Evolutionary conservation across 768 basidiomycete species (phyloP).

Genomic region (Mrakia frigida): DNA sequence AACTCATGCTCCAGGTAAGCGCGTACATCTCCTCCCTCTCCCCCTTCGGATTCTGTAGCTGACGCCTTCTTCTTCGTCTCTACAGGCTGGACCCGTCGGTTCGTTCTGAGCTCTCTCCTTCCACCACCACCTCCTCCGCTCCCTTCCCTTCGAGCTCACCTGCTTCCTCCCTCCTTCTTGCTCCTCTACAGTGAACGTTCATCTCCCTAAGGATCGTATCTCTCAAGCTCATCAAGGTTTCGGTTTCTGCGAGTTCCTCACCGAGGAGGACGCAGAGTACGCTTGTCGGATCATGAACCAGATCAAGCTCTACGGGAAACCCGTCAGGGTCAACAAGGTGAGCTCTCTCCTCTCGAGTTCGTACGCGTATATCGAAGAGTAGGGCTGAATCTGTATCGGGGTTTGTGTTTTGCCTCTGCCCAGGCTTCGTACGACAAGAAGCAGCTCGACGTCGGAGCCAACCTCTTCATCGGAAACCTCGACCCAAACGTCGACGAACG

Average conservation of each 20-base stretch:
- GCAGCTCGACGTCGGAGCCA: slow-evolving; percentile 94
- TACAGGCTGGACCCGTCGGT: slow-evolving; percentile 97
- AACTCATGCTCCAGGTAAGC: slow-evolving; percentile 67
- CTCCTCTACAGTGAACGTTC: slow-evolving; percentile 72
- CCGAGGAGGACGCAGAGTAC: slow-evolving; percentile 98
- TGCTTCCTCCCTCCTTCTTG: not conserved
- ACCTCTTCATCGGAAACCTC: slow-evolving; percentile 90
- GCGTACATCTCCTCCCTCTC: not conserved
- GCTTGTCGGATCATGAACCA: slow-evolving; percentile 99
- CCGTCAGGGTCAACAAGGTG: slow-evolving; percentile 97
- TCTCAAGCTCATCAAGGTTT: slow-evolving; percentile 99
- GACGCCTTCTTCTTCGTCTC: not conserved
- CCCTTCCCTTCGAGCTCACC: not conserved
- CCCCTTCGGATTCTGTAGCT: not conserved
- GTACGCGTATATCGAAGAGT: not conserved
- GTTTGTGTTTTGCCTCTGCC: slow-evolving; percentile 7
- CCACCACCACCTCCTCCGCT: not conserved
- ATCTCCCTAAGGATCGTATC: slow-evolving; percentile 95
- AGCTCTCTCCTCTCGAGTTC: slow-evolving; percentile 38
- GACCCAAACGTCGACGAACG: slow-evolving; percentile 94
- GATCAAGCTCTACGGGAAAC: slow-evolving; percentile 98
- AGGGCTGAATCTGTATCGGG: not conserved
- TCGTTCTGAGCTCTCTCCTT: slow-evolving; percentile 43
- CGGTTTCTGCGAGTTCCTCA: slow-evolving; percentile 98
- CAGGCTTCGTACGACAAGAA: slow-evolving; percentile 98